Evolutionary conservation across 345 rosid genomes (phyloP).

Genomic region (Tarenaya hassleriana): DNA sequence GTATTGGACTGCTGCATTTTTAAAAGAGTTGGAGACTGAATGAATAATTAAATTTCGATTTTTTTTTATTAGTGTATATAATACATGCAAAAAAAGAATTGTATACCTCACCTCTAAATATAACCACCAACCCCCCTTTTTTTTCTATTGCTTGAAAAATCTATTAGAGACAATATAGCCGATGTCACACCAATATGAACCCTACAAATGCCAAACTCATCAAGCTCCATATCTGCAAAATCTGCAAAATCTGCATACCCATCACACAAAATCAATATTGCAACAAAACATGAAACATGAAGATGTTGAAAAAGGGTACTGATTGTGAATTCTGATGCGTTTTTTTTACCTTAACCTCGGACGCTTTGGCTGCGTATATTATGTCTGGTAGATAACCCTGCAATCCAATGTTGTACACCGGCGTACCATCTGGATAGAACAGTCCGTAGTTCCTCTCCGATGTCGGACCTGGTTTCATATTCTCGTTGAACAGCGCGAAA

Average conservation of each 20-base stretch:
- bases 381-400: conserved; percentile 61
- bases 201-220: conserved; percentile 22
- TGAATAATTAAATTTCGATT: not conserved
- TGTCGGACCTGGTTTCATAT: conserved; percentile 73
- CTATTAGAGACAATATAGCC: conserved; percentile 10
- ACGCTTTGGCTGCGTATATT: conserved; percentile 33
- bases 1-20: not conserved
- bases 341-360: conserved; percentile 36
- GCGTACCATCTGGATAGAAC: conserved; percentile 69
- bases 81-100: conserved; percentile 22
- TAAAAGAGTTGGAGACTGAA: not conserved
- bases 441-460: conserved; percentile 95
- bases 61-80: not conserved
- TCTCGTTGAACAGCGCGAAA: conserved; percentile 88
- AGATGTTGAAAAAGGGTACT: not conserved
- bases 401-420: conserved; percentile 70
- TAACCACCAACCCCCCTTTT: too few species aligned
- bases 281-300: not conserved
- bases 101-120: conserved; percentile 30
- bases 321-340: too few species aligned
- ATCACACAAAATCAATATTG: conserved; percentile 9
- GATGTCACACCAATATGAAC: conserved; percentile 24
- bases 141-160: too few species aligned
- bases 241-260: conserved; percentile 35
- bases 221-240: conserved; percentile 29